Percentiles rank a stretch among this genome's conserved stretches.
These are phyloP conservation scores for Backusella westeae DNA, from an alignment of 192 early-diverging fungal species.

Conservation along the genomic window DNA sequence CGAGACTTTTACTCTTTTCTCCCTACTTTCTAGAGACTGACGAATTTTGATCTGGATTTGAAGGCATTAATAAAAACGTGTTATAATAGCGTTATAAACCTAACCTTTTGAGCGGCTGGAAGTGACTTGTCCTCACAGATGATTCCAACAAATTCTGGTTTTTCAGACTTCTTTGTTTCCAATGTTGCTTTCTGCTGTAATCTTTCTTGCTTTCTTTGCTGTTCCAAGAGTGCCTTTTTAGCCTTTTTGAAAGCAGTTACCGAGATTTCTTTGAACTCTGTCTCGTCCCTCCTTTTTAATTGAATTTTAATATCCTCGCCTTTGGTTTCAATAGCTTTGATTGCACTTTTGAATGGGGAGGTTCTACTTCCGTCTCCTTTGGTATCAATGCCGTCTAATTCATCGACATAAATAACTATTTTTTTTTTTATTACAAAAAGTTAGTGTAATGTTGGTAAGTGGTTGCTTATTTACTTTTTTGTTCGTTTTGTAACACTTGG, in stretches of 20 bases:
- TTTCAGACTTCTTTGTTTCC: constrained; percentile 62
- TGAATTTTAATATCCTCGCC: constrained; percentile 55
- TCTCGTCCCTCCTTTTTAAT: constrained; percentile 67
- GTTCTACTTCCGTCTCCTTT: constrained; percentile 69
- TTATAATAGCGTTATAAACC: constrained; percentile 48
- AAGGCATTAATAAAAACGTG: not conserved
- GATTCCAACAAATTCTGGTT: constrained; percentile 67
- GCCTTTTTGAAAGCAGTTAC: constrained; percentile 92
- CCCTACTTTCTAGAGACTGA: constrained; percentile 61
- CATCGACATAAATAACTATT: constrained; percentile 66
- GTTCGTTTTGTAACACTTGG: not conserved
- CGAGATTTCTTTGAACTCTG: constrained; percentile 72
- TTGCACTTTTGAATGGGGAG: constrained; percentile 74
- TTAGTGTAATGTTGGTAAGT: not conserved
- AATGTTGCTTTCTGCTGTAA: constrained; percentile 66
- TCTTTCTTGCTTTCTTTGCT: constrained; percentile 77
- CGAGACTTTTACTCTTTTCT: constrained; percentile 76
- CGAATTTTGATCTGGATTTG: constrained; percentile 71
- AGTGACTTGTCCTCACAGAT: constrained; percentile 86
- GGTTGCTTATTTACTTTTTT: not conserved
- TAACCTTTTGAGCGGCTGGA: constrained; percentile 64
- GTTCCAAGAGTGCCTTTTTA: constrained; percentile 62
- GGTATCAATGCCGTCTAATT: constrained; percentile 78
- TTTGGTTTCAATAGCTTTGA: constrained; percentile 66
- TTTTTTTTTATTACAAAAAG: too few relatives aligned